Base-by-base conservation (phyloP, 1,284 basidiomycete species). In the Volvariella volvacea region DNA sequence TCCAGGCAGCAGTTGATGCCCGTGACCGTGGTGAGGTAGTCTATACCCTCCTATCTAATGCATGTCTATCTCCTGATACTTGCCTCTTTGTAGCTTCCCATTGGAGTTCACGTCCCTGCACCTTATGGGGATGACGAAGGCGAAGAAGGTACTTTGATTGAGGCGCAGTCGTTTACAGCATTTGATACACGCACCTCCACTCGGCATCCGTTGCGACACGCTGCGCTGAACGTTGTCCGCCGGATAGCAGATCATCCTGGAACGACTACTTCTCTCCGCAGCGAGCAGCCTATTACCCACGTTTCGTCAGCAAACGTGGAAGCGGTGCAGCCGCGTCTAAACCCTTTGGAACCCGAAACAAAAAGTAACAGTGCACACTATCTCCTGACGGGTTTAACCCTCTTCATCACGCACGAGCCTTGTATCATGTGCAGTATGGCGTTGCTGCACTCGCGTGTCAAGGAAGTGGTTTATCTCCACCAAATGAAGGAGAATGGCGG, bases 361-460 rank as follows among this genome's bases (percentile, higher is more conserved):
- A 36, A 28, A 28, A 28, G 25, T 28, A 89, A 88, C 55, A 85
- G 86, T 10, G 68, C 78, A 2, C 83, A 86, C 58, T 97, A 96
- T 63, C 81, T 96, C 22, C 73, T 96, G 31, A 96, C 91, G 0
- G 79, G 80, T 0, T 73, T 83, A 20, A 80, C 82, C 1, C 68
- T 96, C 17, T 96, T 96, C 67, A 78, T 81, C 41, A 90, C 90
- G 2, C 93, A 97, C 62, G 93, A 97, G 55, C 93, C 94, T 2
- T 97, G 94, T 55, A 76, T 96, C 46, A 92, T 96, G 88, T 97
- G 94, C 60, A 79, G 82, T 52, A 97, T 97, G 94, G 90, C 92
- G 1, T 66, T 97, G 15, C 65, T 94, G 6, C 94, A 97, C 64
- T 92, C 88, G 1, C 77, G 94, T 16, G 90, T 95, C 43, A 83